Conservation (phyloP, 768 basidiomycete genomes). For the Phylloporus arenicola region DNA sequence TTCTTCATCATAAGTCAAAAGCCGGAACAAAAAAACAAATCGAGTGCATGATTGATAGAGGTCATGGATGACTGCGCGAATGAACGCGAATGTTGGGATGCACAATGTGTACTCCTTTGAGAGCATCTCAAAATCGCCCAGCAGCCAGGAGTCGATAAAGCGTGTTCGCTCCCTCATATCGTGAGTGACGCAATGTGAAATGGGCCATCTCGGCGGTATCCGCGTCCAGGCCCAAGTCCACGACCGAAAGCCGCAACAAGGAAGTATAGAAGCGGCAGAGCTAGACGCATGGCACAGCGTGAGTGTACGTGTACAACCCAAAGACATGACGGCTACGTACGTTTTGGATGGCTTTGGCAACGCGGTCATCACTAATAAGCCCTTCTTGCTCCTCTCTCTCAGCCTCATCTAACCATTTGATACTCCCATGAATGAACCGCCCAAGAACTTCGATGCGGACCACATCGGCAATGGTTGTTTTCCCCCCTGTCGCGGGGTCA, state of each 20-base stretch:
- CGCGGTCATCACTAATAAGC: conserved; percentile 64
- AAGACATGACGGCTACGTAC: conserved; percentile 37
- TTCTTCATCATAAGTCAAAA: conserved; percentile 18
- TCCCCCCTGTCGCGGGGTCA: conserved; percentile 37
- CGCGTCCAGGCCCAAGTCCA: conserved; percentile 57
- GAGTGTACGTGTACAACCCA: background rate
- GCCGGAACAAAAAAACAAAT: conserved; percentile 2
- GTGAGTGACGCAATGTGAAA: conserved; percentile 65
- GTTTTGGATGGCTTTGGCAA: conserved; percentile 65
- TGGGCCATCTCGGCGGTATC: conserved; percentile 76
- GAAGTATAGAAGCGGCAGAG: conserved; percentile 74
- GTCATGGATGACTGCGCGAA: background rate
- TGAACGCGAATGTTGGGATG: background rate
- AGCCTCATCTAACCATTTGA: conserved; percentile 64
- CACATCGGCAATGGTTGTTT: conserved; percentile 59
- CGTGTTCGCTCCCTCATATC: conserved; percentile 71
- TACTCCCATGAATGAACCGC: conserved; percentile 64
- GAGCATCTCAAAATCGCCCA: conserved; percentile 26
- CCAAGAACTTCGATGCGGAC: conserved; percentile 63
- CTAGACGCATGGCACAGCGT: conserved; percentile 30
- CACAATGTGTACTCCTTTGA: background rate
- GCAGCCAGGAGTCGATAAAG: conserved; percentile 62
- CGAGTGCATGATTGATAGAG: background rate
- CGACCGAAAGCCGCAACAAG: conserved; percentile 59
- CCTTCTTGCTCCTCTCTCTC: conserved; percentile 68